Base-by-base conservation (phyloP, 257 asterid genomes). In the Nicotiana tabacum region DNA sequence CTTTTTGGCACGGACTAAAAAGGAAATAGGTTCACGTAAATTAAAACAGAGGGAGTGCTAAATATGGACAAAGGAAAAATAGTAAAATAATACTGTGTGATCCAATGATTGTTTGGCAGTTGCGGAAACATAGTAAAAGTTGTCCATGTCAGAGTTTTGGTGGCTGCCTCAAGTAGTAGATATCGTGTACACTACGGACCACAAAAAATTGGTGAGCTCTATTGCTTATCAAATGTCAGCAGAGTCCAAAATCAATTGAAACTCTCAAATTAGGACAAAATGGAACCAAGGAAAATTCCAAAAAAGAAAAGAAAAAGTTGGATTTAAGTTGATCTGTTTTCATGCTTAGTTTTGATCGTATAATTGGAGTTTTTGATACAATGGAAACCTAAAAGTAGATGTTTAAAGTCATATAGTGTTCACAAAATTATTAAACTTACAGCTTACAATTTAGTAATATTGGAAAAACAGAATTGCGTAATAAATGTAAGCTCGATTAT, bases 211-310 rank as follows among this genome's bases (percentile, higher is more conserved):
- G 61, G 39, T 72, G 60, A 21, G 78, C 3, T 53, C 57, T 53
- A 11, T 46, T 46, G 27, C 21, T 72, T 46, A 72, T 72, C 37
- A 70, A 9, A 39, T 70, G 60, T 46, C 60, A 72, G 78, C 37
- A 72, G 78, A 72, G 78, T 72, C 18, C 78, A 43, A 72, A 72
- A 72, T 43, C 78, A 72, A 72, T 43, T 72, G 13, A 5, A 72
- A 72, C 78, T 72, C 78, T 72, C 78, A 12, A 46, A 32, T 46
- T 72, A 37, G 11, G 60, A 46, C 60, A 46, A 72, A 72, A n/a
- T 9, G 0, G 9, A 2, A 70, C 58, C 78, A 24, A 21, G 24
- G 12, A 43, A n/a, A 69, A 11, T 6, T 43, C 18, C 35, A 21
- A 70, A n/a, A 21, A 12, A 4, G 46, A 72, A 46, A 72, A 1